Percentiles rank a stretch among this genome's conserved stretches.
These are phyloP conservation scores for Verticillium albo-atrum DNA, from an alignment of 2,329 filamentous ascomycete species.

Conservation along the genomic window DNA sequence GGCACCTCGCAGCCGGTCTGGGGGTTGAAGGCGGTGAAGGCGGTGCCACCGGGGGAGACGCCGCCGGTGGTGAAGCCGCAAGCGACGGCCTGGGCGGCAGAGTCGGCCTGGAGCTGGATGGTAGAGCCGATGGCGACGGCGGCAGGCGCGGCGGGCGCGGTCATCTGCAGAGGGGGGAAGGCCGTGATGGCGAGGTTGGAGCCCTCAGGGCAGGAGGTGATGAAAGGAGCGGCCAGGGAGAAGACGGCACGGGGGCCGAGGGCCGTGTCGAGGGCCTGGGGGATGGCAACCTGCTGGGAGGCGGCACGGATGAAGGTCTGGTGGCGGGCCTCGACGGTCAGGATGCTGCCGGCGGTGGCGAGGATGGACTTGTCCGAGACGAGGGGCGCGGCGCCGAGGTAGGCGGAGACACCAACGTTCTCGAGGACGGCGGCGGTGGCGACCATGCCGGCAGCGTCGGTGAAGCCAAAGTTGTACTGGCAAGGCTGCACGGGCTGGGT, in stretches of 20 bases:
- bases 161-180: constrained; percentile 53
- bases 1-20: constrained; percentile 57
- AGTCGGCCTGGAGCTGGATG: constrained; percentile 45
- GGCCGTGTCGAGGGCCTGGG: constrained; percentile 66
- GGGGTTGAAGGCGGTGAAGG: constrained; percentile 53
- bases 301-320: constrained; percentile 67
- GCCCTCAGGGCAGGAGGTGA: constrained; percentile 62
- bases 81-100: constrained; percentile 46
- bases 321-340: constrained; percentile 70
- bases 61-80: constrained; percentile 66
- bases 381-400: constrained; percentile 66
- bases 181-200: constrained; percentile 59
- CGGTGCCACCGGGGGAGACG: constrained; percentile 49
- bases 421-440: constrained; percentile 66
- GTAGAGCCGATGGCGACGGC: constrained; percentile 33
- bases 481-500: constrained; percentile 64
- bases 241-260: constrained; percentile 67
- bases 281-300: constrained; percentile 53
- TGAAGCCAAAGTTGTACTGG: constrained; percentile 68
- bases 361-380: constrained; percentile 57
- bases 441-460: constrained; percentile 62
- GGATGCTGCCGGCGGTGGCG: constrained; percentile 62
- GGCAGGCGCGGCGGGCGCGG: constrained; percentile 40
- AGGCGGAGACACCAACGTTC: constrained; percentile 69
- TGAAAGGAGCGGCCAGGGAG: constrained; percentile 69